A percentile compares a stretch with the other conserved stretches of the same genome.
Evolutionary conservation across 345 rosid species (phyloP).

Genomic region (Populus euphratica): DNA sequence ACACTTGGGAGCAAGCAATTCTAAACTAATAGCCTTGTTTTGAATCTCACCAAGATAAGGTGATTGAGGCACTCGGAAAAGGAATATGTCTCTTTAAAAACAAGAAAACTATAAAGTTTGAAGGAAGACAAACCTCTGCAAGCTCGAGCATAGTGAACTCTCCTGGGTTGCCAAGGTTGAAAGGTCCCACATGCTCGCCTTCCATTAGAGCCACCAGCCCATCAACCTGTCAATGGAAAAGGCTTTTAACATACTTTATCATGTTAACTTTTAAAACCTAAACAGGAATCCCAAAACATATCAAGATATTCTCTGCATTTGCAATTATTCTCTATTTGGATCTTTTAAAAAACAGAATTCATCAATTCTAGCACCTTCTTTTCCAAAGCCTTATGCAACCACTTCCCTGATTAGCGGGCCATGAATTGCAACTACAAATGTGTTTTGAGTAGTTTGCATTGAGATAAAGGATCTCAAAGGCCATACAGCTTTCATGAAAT

Average conservation of each 20-base stretch:
- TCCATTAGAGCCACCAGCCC: constrained; percentile 92
- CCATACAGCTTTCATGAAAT: background rate
- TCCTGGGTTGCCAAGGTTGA: constrained; percentile 97
- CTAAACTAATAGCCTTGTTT: background rate
- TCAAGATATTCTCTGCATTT: background rate
- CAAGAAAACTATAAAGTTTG: background rate
- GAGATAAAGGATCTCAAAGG: background rate
- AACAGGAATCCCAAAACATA: background rate
- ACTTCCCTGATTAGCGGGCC: background rate
- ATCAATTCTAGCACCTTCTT: background rate
- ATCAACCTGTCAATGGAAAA: constrained; percentile 55
- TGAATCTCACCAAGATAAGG: background rate
- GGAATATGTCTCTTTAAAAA: background rate
- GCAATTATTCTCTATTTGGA: background rate
- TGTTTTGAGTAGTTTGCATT: background rate
- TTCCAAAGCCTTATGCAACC: background rate
- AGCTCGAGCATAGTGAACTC: constrained; percentile 98
- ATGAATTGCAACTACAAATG: background rate
- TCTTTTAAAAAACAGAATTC: background rate
- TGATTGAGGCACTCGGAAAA: background rate
- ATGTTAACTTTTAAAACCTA: background rate
- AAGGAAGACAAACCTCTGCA: constrained; percentile 68
- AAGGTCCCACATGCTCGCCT: constrained; percentile 88
- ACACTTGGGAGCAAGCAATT: background rate
- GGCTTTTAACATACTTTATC: background rate